Base-by-base conservation (phyloP, 2,329 filamentous ascomycete species). In the Domatiomyces globalis region DNA sequence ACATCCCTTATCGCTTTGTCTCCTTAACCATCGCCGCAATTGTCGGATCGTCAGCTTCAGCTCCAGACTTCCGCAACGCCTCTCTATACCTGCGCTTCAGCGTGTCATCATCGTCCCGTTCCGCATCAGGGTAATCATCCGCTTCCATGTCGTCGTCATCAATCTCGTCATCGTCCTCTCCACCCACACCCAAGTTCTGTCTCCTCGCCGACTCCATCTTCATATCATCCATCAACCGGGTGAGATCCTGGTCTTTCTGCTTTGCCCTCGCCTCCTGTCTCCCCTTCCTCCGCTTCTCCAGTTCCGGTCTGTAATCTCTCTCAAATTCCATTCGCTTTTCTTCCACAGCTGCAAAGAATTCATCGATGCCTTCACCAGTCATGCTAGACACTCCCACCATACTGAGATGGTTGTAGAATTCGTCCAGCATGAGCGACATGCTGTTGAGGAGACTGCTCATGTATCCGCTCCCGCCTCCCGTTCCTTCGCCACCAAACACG, bases 371-470 rank as follows among this genome's bases (percentile, higher is more conserved):
- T 0, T 85, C 83, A 19, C 92, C 92, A 0, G 90, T 87, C 79
- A 95, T 90, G 6, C 88, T 85, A 59, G 87, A 94, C 10, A 98
- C 94, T 0, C 84, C 88, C 0, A 98, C 90, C 7, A 98, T 86
- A 63, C 81, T 94, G 33, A 98, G 73, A 63, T 96, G 88, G 42
- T 87, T 83, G 68, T 98, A 98, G 64, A 98, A 98, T 66, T 98
- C 92, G 63, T 98, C 92, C 33, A 98, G 74, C 77, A 98, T 87
- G 55, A 96, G 73, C 63, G 87, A 95, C 92, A 98, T 98, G 63
- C 87, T 95, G 74, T 95, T 96, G 49, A 98, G 76, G 51, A 96
- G 71, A 58, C 85, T 94, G 50, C 86, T 84, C 92, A 98, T 96
- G 71, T 98, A 98, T 12, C 92, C 92, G 60, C 84, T 92, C 9